Evolutionary conservation across 495 filamentous ascomycete genomes (phyloP).

Genomic region (Neurospora sp.): DNA sequence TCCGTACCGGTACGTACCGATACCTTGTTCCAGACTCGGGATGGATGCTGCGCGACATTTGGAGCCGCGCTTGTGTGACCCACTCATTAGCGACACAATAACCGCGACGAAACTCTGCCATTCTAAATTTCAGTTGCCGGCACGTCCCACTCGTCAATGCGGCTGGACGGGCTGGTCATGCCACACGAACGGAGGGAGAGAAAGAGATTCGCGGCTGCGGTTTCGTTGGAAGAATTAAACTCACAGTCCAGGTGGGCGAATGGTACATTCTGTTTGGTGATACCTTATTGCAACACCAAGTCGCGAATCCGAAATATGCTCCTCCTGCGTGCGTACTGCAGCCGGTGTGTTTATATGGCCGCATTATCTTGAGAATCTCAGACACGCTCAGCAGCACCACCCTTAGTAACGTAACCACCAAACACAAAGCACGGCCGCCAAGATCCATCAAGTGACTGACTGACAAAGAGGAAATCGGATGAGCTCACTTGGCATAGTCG

Average conservation of each 20-base stretch:
- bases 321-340: not conserved
- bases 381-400: not conserved
- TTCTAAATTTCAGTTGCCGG: not conserved
- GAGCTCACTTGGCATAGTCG: not conserved
- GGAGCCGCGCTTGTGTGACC: constrained; percentile 4
- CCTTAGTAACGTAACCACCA: not conserved
- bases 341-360: not conserved
- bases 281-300: not conserved
- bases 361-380: not conserved
- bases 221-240: not conserved
- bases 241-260: not conserved
- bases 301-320: not conserved
- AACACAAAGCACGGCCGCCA: not conserved
- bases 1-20: not conserved
- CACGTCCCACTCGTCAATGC: not conserved
- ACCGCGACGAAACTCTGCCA: constrained; percentile 4
- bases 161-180: not conserved
- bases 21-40: not conserved
- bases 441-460: not conserved
- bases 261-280: not conserved
- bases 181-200: not conserved
- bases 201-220: not conserved
- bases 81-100: constrained; percentile 7
- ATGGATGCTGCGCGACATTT: constrained; percentile 8
- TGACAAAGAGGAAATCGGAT: not conserved